Evolutionary conservation across 257 asterid genomes (phyloP).

Genomic region (Osmanthus fragrans): DNA sequence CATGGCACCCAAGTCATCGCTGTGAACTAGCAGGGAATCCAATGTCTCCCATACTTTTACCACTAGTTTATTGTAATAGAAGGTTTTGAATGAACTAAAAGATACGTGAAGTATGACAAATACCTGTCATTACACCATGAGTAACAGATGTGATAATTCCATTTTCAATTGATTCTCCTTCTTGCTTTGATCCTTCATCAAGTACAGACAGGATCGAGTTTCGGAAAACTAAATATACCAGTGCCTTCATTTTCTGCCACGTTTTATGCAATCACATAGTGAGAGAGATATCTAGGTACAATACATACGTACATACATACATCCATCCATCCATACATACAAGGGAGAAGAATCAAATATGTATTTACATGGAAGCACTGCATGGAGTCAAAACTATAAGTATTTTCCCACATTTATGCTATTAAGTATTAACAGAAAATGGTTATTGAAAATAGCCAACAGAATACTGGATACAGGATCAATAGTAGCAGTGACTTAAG

Average conservation of each 20-base stretch:
- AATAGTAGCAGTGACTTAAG: neutral
- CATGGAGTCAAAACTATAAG: neutral
- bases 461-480: neutral
- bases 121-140: conserved; percentile 83
- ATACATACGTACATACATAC: neutral
- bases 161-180: conserved; percentile 40
- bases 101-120: neutral
- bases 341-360: neutral
- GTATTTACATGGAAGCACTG: neutral
- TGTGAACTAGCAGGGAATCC: neutral
- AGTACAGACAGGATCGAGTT: conserved; percentile 59
- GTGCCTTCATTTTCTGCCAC: conserved; percentile 80
- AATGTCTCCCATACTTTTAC: neutral
- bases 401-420: neutral
- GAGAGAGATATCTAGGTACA: neutral
- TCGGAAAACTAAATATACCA: conserved; percentile 72
- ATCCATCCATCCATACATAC: neutral
- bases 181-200: conserved; percentile 49
- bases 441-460: neutral
- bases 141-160: conserved; percentile 80
- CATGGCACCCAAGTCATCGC: neutral
- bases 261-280: conserved; percentile 10
- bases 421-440: conserved; percentile 8
- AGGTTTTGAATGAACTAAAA: neutral
- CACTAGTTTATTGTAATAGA: neutral